Evolutionary conservation across 495 filamentous ascomycete species (phyloP).

Genomic region (Ramalina intermedia): DNA sequence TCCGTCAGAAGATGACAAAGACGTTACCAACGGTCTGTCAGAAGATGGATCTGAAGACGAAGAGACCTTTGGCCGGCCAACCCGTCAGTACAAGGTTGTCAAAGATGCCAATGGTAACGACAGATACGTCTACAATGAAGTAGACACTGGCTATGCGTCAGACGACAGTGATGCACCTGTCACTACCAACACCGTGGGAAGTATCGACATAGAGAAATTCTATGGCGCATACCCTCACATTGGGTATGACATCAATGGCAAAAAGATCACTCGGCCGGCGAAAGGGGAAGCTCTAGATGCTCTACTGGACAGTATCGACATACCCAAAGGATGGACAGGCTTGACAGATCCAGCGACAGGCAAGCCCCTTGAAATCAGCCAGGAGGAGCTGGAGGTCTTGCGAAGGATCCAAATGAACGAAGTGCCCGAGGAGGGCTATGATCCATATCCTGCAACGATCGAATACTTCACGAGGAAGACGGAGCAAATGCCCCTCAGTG

Average conservation of each 20-base stretch:
- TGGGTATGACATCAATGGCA: slow-evolving; percentile 97
- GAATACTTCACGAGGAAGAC: slow-evolving; percentile 85
- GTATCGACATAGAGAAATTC: slow-evolving; percentile 74
- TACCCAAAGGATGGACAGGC: slow-evolving; percentile 97
- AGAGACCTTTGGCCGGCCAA: slow-evolving; percentile 16
- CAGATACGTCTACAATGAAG: slow-evolving; percentile 70
- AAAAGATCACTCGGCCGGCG: slow-evolving; percentile 89
- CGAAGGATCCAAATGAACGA: slow-evolving; percentile 85
- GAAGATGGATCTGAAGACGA: slow-evolving; percentile 11
- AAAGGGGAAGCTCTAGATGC: slow-evolving; percentile 90
- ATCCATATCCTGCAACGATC: slow-evolving; percentile 82
- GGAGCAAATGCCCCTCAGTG: slow-evolving; percentile 87
- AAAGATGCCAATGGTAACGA: slow-evolving; percentile 60
- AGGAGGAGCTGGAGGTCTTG: slow-evolving; percentile 79
- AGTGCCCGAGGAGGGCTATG: slow-evolving; percentile 69
- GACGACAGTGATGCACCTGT: slow-evolving; percentile 79
- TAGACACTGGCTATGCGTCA: slow-evolving; percentile 89
- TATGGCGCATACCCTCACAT: slow-evolving; percentile 98
- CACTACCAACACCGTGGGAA: slow-evolving; percentile 77
- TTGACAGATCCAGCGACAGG: slow-evolving; percentile 86
- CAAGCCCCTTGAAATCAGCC: slow-evolving; percentile 73
- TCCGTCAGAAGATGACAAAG: slow-evolving; percentile 27
- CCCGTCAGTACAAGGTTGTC: slow-evolving; percentile 31
- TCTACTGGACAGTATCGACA: slow-evolving; percentile 84
- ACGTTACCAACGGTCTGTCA: slow-evolving; percentile 11